These are phyloP conservation scores for Cynanchum wilfordii DNA, from an alignment of 257 asterid genomes.

Conservation along the genomic window DNA sequence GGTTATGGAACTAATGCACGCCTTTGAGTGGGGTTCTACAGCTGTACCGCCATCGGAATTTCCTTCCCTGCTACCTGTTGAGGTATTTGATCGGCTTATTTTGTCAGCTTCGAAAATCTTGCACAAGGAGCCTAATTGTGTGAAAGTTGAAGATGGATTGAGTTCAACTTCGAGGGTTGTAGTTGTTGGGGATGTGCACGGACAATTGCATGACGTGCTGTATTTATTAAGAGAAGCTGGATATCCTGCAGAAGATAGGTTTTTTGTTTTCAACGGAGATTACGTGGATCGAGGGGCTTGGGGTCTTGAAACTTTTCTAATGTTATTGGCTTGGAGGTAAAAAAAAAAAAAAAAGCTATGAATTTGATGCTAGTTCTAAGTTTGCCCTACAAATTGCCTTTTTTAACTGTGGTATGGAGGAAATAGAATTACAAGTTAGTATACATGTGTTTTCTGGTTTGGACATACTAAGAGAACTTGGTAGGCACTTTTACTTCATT, in stretches of 20 bases:
- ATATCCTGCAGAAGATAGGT: slow-evolving; percentile 62
- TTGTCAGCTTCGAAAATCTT: slow-evolving; percentile 71
- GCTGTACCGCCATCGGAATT: slow-evolving; percentile 51
- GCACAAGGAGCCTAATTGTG: slow-evolving; percentile 92
- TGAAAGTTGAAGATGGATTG: slow-evolving; percentile 50
- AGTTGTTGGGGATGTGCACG: slow-evolving; percentile 95
- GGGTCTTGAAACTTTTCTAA: slow-evolving; percentile 91
- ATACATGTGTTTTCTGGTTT: background rate
- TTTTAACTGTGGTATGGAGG: background rate
- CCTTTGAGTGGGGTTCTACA: slow-evolving; percentile 80
- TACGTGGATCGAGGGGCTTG: slow-evolving; percentile 98
- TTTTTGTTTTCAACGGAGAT: slow-evolving; percentile 95
- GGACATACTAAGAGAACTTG: background rate
- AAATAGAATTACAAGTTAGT: background rate
- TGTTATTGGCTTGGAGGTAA: slow-evolving; percentile 93
- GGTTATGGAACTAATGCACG: slow-evolving; percentile 61
- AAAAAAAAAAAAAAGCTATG: slow-evolving; percentile 9
- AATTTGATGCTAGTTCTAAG: background rate
- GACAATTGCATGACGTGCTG: slow-evolving; percentile 88
- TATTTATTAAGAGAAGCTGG: slow-evolving; percentile 70
- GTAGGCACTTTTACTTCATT: background rate
- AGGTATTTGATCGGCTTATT: slow-evolving; percentile 63
- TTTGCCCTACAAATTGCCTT: background rate
- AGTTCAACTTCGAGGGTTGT: slow-evolving; percentile 50
- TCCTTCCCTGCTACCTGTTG: slow-evolving; percentile 73